A percentile compares a stretch with the other conserved stretches of the same genome.
phyloP scores from a whole-genome alignment of 1,284 basidiomycete genomes.

The Ustilago sp. region DNA sequence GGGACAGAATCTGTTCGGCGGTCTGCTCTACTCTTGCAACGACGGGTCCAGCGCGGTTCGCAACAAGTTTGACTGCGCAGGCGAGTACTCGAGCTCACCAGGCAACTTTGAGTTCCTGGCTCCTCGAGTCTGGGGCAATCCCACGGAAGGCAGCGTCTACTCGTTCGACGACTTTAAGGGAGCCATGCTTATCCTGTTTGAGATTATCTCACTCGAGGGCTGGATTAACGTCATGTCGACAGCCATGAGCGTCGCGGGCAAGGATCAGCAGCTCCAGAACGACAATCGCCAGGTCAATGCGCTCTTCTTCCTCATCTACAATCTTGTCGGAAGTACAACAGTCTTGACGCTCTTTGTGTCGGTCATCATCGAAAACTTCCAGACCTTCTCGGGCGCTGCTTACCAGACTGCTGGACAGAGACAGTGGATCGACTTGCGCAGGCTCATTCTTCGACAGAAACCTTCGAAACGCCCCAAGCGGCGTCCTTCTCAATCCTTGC shows the following conservation, averaged over 20 bases:
- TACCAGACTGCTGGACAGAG: conserved; percentile 82
- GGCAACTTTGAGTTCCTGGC: conserved; percentile 77
- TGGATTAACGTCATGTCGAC: conserved; percentile 92
- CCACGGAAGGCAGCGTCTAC: conserved; percentile 84
- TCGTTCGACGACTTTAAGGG: conserved; percentile 90
- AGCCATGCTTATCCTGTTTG: conserved; percentile 91
- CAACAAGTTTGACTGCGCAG: conserved; percentile 78
- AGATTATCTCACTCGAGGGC: conserved; percentile 93
- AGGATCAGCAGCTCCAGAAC: conserved; percentile 59
- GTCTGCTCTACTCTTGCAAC: conserved; percentile 87
- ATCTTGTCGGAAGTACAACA: conserved; percentile 88
- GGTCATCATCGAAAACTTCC: conserved; percentile 95
- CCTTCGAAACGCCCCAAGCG: conserved; percentile 83
- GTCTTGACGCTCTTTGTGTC: conserved; percentile 73
- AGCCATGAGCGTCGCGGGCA: conserved; percentile 83
- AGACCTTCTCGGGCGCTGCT: conserved; percentile 83
- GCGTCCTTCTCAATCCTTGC: conserved; percentile 74
- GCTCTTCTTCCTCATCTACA: conserved; percentile 93
- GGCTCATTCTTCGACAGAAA: conserved; percentile 85
- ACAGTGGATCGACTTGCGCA: conserved; percentile 94
- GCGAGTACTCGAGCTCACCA: conserved; percentile 76
- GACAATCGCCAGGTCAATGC: conserved; percentile 74
- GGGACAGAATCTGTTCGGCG: conserved; percentile 94
- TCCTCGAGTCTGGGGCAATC: conserved; percentile 90
- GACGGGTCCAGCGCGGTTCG: conserved; percentile 73